A percentile compares a stretch with the other conserved stretches of the same genome.
These are phyloP conservation scores for Penicillium nordicum DNA, from an alignment of 2,329 filamentous ascomycete species.

Conservation along the genomic window DNA sequence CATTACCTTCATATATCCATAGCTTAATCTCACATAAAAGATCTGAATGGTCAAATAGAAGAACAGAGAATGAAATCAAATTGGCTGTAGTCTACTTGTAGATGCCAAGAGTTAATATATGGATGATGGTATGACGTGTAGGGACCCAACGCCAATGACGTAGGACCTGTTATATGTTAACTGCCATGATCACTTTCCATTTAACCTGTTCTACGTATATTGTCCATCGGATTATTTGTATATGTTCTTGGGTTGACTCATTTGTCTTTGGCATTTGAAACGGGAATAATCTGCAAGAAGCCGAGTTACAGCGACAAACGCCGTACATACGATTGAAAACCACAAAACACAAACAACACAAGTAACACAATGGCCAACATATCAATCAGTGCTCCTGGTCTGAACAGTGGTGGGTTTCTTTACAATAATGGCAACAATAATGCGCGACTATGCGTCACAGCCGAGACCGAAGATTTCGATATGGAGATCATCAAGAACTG, in stretches of 20 bases:
- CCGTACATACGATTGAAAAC: background rate
- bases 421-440: conserved; percentile 35
- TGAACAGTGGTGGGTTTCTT: conserved; percentile 32
- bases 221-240: background rate
- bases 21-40: background rate
- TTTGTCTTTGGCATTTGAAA: background rate
- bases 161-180: conserved; percentile 8
- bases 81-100: no score
- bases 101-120: conserved; percentile 7
- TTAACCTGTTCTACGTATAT: background rate
- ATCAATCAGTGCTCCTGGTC: conserved; percentile 33
- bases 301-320: background rate
- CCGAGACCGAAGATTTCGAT: conserved; percentile 50
- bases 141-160: conserved; percentile 5
- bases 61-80: background rate
- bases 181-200: background rate
- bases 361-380: conserved; percentile 29
- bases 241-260: background rate
- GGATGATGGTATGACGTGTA: conserved; percentile 17
- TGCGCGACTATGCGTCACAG: conserved; percentile 33
- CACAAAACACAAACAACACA: background rate
- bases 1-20: no score
- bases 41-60: background rate
- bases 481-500: conserved; percentile 52
- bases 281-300: background rate